phyloP scores from a whole-genome alignment of 352 stramenopile genomes.

The Phytophthora cactorum region DNA sequence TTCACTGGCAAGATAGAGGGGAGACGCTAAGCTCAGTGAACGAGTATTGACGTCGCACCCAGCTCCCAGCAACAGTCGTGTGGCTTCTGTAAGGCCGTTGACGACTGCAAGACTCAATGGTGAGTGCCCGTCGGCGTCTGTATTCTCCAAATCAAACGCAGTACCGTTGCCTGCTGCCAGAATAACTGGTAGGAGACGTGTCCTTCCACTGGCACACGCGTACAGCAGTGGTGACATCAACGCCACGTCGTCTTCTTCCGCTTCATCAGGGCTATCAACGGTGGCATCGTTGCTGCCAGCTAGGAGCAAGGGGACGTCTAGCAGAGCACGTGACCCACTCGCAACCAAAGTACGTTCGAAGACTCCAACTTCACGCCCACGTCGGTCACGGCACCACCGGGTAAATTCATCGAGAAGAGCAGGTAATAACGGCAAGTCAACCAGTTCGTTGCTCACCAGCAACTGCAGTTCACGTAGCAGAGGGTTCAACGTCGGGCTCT shows the following conservation, averaged over 20 bases:
- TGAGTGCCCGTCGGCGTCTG: conserved; percentile 65
- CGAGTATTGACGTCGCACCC: conserved; percentile 70
- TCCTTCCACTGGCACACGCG: conserved; percentile 65
- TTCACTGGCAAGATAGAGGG: conserved; percentile 80
- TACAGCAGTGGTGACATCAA: conserved; percentile 63
- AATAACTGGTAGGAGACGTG: conserved; percentile 50
- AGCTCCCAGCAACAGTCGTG: conserved; percentile 49
- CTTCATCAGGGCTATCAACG: conserved; percentile 7
- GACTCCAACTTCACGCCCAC: conserved; percentile 19
- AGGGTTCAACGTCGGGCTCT: conserved; percentile 30
- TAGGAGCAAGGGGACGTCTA: conserved; percentile 66
- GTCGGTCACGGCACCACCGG: conserved; percentile 23
- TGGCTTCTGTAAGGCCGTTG: conserved; percentile 57
- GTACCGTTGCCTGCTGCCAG: conserved; percentile 28
- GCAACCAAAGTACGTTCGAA: conserved; percentile 62
- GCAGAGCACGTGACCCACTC: conserved; percentile 37
- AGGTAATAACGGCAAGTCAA: conserved; percentile 61
- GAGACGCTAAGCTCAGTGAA: conserved; percentile 67
- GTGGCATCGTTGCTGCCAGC: neutral
- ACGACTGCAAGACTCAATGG: conserved; percentile 66
- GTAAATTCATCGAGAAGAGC: conserved; percentile 64
- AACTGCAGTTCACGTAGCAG: conserved; percentile 55
- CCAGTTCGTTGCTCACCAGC: conserved; percentile 63
- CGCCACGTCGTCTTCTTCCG: conserved; percentile 15
- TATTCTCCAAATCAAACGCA: conserved; percentile 61